A percentile compares a stretch with the other conserved stretches of the same genome.
Conservation (phyloP, 2,329 filamentous ascomycete genomes). For the Aureobasidium musti region DNA sequence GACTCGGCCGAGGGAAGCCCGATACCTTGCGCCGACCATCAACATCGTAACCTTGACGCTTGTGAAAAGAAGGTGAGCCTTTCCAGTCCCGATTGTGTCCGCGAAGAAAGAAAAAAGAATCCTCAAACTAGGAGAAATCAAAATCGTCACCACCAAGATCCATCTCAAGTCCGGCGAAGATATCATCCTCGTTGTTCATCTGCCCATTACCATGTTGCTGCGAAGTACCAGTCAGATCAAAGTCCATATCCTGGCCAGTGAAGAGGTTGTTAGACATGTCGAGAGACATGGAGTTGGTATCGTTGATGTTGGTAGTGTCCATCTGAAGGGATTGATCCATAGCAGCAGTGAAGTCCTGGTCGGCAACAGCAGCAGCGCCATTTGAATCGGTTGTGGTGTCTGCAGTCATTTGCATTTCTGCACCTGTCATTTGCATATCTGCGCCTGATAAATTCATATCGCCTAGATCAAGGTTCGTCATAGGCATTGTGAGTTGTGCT, state of each 20-base stretch:
- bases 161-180: constrained; percentile 46
- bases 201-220: constrained; percentile 32
- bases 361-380: neutral
- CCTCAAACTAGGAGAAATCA: constrained; percentile 33
- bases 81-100: neutral
- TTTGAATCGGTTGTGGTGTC: neutral
- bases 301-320: constrained; percentile 24
- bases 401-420: neutral
- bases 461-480: constrained; percentile 39
- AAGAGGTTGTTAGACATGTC: constrained; percentile 30
- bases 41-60: neutral
- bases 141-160: constrained; percentile 41
- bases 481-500: constrained; percentile 52
- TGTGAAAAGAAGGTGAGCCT: neutral
- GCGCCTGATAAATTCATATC: constrained; percentile 38
- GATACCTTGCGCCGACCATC: neutral
- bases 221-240: constrained; percentile 38
- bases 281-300: constrained; percentile 33
- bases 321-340: constrained; percentile 23
- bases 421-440: constrained; percentile 2
- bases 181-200: constrained; percentile 45
- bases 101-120: neutral
- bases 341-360: constrained; percentile 17
- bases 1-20: neutral
- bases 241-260: constrained; percentile 33